phyloP scores from a whole-genome alignment of 495 filamentous ascomycete species.

The Penicillium cinerascens region DNA sequence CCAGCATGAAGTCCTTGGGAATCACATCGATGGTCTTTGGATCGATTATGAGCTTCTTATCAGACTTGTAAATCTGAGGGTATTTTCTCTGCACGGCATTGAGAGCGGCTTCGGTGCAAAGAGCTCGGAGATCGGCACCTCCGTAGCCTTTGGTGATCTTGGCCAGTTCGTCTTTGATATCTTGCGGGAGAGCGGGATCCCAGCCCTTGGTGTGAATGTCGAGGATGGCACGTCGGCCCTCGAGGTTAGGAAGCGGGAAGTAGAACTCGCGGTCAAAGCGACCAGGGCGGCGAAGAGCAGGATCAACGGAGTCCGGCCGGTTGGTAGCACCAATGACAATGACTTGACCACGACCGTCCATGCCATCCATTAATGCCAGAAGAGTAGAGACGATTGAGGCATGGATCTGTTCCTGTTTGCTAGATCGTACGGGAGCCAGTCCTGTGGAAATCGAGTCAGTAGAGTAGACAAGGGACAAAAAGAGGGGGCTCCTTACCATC shows the following conservation, averaged over 20 bases:
- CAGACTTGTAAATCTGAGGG: conserved; percentile 90
- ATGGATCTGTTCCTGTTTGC: conserved; percentile 98
- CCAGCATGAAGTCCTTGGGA: conserved; percentile 94
- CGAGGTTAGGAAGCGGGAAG: conserved; percentile 81
- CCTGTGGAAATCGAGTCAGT: conserved; percentile 36
- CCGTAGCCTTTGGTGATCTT: conserved; percentile 92
- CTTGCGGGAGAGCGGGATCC: conserved; percentile 68
- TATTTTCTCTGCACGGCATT: conserved; percentile 95
- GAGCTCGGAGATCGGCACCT: conserved; percentile 87
- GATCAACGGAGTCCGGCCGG: conserved; percentile 95
- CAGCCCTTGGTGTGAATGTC: conserved; percentile 95
- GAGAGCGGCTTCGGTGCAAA: conserved; percentile 97
- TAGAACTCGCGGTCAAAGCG: conserved; percentile 98
- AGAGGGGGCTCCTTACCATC: conserved; percentile 56
- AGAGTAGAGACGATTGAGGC: conserved; percentile 96
- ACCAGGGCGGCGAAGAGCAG: conserved; percentile 92
- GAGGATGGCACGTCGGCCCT: conserved; percentile 77
- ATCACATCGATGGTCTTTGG: conserved; percentile 76
- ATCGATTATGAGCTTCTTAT: conserved; percentile 86
- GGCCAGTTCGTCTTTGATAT: conserved; percentile 80
- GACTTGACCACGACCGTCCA: conserved; percentile 97
- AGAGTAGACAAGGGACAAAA: not conserved
- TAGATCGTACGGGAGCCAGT: conserved; percentile 89
- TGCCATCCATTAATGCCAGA: conserved; percentile 95
- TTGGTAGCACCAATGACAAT: conserved; percentile 98